phyloP scores from a whole-genome alignment of 2,329 filamentous ascomycete species.

The Cladosporium colombiae region DNA sequence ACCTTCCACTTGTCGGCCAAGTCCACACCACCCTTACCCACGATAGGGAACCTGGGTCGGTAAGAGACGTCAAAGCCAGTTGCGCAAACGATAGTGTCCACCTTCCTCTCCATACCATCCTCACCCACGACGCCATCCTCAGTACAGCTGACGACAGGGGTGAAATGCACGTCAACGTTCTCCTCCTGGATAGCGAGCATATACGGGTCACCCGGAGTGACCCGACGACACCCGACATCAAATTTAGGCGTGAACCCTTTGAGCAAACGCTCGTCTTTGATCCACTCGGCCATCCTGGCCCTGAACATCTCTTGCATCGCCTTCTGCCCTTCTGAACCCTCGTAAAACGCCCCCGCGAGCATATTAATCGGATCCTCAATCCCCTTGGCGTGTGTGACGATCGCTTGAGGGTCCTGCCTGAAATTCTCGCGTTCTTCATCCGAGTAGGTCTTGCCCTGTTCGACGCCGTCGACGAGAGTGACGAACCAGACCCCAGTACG shows the following conservation, averaged over 20 bases:
- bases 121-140: slow-evolving; percentile 48
- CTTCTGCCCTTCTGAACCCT: slow-evolving; percentile 44
- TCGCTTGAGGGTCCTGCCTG: slow-evolving; percentile 42
- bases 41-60: slow-evolving; percentile 45
- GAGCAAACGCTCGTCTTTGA: slow-evolving; percentile 53
- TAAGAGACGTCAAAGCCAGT: slow-evolving; percentile 50
- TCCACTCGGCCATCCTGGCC: slow-evolving; percentile 51
- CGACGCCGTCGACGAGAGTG: slow-evolving; percentile 49
- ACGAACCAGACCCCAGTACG: slow-evolving; percentile 50
- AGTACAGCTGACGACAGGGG: slow-evolving; percentile 48
- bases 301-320: slow-evolving; percentile 41
- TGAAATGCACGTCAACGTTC: slow-evolving; percentile 55
- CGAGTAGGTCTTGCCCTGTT: slow-evolving; percentile 48
- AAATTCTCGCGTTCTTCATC: slow-evolving; percentile 46
- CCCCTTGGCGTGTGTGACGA: slow-evolving; percentile 48
- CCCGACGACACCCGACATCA: slow-evolving; percentile 48
- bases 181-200: slow-evolving; percentile 52
- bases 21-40: slow-evolving; percentile 44
- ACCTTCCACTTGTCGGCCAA: slow-evolving; percentile 45
- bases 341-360: slow-evolving; percentile 50
- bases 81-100: slow-evolving; percentile 48
- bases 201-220: slow-evolving; percentile 54
- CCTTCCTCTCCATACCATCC: slow-evolving; percentile 44
- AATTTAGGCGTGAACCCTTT: slow-evolving; percentile 51
- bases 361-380: slow-evolving; percentile 52